Conservation (phyloP, 2,329 filamentous ascomycete genomes). For the Niveomyces coronatus region DNA sequence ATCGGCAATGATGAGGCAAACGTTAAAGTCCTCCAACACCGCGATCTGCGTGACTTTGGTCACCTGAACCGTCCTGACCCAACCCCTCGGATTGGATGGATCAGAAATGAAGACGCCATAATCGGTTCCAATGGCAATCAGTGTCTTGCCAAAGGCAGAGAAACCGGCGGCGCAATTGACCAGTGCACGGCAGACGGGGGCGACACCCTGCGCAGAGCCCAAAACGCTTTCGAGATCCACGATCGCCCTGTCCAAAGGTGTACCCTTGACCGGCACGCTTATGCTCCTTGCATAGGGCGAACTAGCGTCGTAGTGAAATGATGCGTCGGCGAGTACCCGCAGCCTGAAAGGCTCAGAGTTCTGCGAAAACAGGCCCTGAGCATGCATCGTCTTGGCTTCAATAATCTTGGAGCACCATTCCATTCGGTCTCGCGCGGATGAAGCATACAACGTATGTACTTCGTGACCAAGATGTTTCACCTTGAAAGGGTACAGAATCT, state of each 20-base stretch:
- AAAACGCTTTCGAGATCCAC: slow-evolving; percentile 75
- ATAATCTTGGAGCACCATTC: slow-evolving; percentile 94
- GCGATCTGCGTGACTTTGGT: slow-evolving; percentile 81
- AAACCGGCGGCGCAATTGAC: slow-evolving; percentile 95
- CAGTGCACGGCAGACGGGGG: slow-evolving; percentile 69
- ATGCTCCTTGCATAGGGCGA: slow-evolving; percentile 48
- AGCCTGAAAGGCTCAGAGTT: slow-evolving; percentile 94
- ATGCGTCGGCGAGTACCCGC: slow-evolving; percentile 82
- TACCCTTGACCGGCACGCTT: slow-evolving; percentile 73
- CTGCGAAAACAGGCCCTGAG: slow-evolving; percentile 76
- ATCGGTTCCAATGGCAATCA: slow-evolving; percentile 92
- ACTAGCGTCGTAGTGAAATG: slow-evolving; percentile 69
- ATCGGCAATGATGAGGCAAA: slow-evolving; percentile 86
- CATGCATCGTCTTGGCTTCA: slow-evolving; percentile 89
- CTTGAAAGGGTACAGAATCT: slow-evolving; percentile 85
- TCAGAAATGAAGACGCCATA: slow-evolving; percentile 88
- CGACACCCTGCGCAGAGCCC: slow-evolving; percentile 58
- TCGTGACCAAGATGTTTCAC: slow-evolving; percentile 94
- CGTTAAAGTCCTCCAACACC: slow-evolving; percentile 88
- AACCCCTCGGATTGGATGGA: slow-evolving; percentile 79
- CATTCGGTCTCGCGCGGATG: slow-evolving; percentile 59
- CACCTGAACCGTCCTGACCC: slow-evolving; percentile 73
- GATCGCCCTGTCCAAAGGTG: slow-evolving; percentile 84
- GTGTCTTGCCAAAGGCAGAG: slow-evolving; percentile 68
- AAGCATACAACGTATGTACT: slow-evolving; percentile 82